Base-by-base conservation (phyloP, 345 rosid species). In the Arabis hirsuta region DNA sequence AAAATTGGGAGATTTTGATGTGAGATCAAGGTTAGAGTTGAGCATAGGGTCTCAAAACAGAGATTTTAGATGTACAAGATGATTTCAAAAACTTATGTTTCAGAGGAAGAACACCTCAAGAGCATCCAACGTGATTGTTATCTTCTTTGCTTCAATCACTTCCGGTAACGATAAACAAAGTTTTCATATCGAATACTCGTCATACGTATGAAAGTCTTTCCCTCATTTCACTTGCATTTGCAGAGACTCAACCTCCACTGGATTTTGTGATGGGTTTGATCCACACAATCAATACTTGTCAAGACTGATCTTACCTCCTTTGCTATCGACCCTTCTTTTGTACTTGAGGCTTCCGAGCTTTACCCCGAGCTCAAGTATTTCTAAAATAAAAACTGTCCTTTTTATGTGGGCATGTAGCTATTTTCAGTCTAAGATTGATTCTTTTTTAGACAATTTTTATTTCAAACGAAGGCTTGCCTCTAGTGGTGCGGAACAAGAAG, bases 281-380 rank as follows among this genome's bases (percentile, higher is more conserved):
- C 41, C 82, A 74, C 45, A 56, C 82, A 0, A 46, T 75, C 82
- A 0, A 46, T 75, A 0, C 80, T 81, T 48, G 83, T 81, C 45
- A 70, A 81, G 48, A 77, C 83, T 12, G 88, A 79, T 43, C 79
- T 82, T 7, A 81, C 80, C 50, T 56, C 76, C 76, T 82, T 54
- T 13, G 32, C 65, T 16, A 64, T 79, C n/a, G 76, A 79, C 39
- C 67, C 76, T 73, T 53, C 72, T 73, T 61, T 79, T 47, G 90
- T 85, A 22, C 81, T 79, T 0, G 90, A 84, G 65, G 90, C 88
- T 66, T 84, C 85, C 3, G 79, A 81, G 82, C 79, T 84, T 32
- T 84, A 84, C 76, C 85, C 86, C 0, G 86, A 84, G 65, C 82
- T 86, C 74, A 82, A 81, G 39, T 81, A 82, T 70, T 78, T 80